Conservation (phyloP, 148 eudicot genomes). For the Silene latifolia region DNA sequence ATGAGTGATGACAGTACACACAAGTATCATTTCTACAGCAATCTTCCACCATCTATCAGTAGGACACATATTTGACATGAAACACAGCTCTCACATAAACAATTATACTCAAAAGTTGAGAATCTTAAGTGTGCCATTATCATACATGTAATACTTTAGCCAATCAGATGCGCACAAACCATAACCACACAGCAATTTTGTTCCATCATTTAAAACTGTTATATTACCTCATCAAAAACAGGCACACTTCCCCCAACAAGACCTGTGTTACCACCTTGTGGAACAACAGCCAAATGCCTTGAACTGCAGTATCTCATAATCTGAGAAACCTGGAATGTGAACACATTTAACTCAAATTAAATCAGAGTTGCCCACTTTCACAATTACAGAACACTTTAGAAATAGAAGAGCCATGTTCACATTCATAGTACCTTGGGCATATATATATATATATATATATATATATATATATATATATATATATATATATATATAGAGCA, state of each 20-base stretch:
- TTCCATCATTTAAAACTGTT: neutral
- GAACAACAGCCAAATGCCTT: conserved; percentile 31
- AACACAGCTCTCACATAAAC: too few species aligned
- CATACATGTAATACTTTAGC: neutral
- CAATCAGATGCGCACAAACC: neutral
- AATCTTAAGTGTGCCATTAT: neutral
- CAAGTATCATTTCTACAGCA: neutral
- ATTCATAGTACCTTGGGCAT: neutral
- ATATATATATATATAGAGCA: too few species aligned
- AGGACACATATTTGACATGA: conserved; percentile 1
- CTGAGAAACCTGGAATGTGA: conserved; percentile 65
- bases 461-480: too few species aligned
- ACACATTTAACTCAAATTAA: neutral
- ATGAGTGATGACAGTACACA: neutral
- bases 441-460: too few species aligned
- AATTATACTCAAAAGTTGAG: too few species aligned
- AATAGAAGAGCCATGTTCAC: neutral
- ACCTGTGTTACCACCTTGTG: conserved; percentile 99
- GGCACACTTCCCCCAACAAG: conserved; percentile 99
- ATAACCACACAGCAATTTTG: neutral
- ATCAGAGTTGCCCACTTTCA: neutral
- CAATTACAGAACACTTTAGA: neutral
- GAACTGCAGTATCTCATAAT: conserved; percentile 60
- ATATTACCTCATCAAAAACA: conserved; percentile 86
- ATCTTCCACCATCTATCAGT: neutral